A percentile compares a stretch with the other conserved stretches of the same genome.
phyloP scores from a whole-genome alignment of 2,329 filamentous ascomycete genomes.

The Plenodomus tracheiphilus region DNA sequence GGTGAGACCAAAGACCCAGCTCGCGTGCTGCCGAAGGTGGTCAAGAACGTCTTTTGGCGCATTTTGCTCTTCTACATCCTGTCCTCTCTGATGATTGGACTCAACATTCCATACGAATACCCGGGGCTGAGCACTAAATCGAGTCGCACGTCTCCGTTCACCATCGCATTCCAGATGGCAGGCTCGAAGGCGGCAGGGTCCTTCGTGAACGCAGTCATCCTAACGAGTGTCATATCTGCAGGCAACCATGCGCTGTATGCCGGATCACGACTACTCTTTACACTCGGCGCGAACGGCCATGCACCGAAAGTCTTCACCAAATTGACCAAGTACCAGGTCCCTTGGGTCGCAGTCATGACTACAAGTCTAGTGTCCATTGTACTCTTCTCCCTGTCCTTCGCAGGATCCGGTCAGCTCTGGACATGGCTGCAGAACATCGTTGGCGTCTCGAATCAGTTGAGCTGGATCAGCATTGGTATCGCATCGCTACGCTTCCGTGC shows the following conservation, averaged over 20 bases:
- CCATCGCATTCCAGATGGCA: conserved; percentile 65
- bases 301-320: conserved; percentile 71
- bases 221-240: conserved; percentile 62
- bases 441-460: conserved; percentile 58
- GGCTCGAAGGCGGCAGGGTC: conserved; percentile 63
- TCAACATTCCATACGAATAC: conserved; percentile 47
- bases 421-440: conserved; percentile 73
- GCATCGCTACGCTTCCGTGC: conserved; percentile 62
- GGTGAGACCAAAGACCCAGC: conserved; percentile 79
- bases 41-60: conserved; percentile 82
- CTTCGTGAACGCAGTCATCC: conserved; percentile 68
- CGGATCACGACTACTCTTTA: conserved; percentile 59
- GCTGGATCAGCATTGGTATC: conserved; percentile 59
- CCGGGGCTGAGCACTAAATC: conserved; percentile 41
- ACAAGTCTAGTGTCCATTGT: conserved; percentile 43
- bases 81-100: conserved; percentile 47
- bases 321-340: conserved; percentile 49
- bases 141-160: conserved; percentile 61
- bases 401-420: conserved; percentile 43
- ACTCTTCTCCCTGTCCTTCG: conserved; percentile 51
- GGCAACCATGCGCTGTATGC: conserved; percentile 61
- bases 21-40: conserved; percentile 80
- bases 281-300: conserved; percentile 59
- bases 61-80: conserved; percentile 50
- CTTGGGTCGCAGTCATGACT: conserved; percentile 42